Conservation (phyloP, 2,329 filamentous ascomycete genomes). For the Penicillium sp. region DNA sequence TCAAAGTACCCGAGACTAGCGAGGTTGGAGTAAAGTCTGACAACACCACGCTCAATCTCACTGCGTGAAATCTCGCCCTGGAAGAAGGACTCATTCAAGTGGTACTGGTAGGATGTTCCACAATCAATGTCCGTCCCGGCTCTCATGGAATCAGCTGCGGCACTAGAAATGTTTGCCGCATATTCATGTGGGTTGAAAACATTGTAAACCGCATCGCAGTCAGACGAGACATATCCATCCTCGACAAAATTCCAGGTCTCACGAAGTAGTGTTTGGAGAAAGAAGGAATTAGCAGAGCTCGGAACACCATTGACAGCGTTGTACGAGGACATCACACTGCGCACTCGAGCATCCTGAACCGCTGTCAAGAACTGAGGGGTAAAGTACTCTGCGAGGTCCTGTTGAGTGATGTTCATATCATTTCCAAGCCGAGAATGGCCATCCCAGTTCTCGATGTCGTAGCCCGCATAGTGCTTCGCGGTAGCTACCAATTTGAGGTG, state of each 20-base stretch:
- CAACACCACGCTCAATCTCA: conserved; percentile 52
- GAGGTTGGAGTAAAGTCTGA: conserved; percentile 55
- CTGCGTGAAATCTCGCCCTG: conserved; percentile 51
- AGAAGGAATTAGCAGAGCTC: conserved; percentile 64
- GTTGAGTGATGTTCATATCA: conserved; percentile 58
- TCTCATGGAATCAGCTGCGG: conserved; percentile 53
- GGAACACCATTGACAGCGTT: conserved; percentile 69
- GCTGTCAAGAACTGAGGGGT: conserved; percentile 68
- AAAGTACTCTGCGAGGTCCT: conserved; percentile 71
- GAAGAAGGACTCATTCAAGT: conserved; percentile 50
- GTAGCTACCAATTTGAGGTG: conserved; percentile 53
- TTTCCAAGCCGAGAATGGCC: conserved; percentile 54
- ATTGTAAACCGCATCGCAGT: conserved; percentile 67
- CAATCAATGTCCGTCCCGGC: conserved; percentile 60
- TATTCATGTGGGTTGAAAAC: conserved; percentile 61
- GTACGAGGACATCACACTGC: conserved; percentile 66
- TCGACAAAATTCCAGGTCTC: conserved; percentile 68
- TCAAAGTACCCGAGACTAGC: conserved; percentile 59
- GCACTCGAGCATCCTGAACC: conserved; percentile 59
- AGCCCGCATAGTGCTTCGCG: conserved; percentile 63
- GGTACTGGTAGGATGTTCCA: conserved; percentile 53
- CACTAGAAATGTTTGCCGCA: conserved; percentile 47
- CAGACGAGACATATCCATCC: conserved; percentile 64
- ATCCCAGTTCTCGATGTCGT: conserved; percentile 58
- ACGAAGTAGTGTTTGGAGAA: conserved; percentile 65